These are phyloP conservation scores for Oryza glaberrima DNA, from an alignment of 176 grass and related monocot species.

Conservation along the genomic window DNA sequence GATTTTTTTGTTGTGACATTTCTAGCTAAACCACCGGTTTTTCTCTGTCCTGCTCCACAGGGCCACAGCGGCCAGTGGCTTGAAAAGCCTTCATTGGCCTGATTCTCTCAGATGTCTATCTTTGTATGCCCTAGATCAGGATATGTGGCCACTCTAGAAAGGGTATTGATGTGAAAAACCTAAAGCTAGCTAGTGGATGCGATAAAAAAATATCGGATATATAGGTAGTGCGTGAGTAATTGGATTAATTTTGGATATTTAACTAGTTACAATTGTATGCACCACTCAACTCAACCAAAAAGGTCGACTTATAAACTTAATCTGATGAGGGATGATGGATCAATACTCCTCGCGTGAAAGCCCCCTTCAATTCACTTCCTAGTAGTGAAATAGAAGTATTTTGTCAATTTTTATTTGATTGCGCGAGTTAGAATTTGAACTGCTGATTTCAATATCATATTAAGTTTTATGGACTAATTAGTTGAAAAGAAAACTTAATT, in stretches of 20 bases:
- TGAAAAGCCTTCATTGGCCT: neutral
- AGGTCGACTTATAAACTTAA: too few relatives aligned
- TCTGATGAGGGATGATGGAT: too few relatives aligned
- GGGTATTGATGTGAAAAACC: neutral
- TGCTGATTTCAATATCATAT: too few relatives aligned
- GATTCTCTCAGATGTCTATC: neutral
- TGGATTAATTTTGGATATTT: neutral
- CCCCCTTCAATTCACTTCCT: too few relatives aligned
- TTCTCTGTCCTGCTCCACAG: neutral
- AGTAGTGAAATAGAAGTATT: too few relatives aligned
- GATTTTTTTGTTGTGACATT: neutral
- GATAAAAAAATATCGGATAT: neutral
- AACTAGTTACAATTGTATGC: neutral
- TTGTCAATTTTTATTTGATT: too few relatives aligned
- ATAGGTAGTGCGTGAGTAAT: neutral
- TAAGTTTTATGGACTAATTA: too few relatives aligned
- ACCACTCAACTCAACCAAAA: too few relatives aligned
- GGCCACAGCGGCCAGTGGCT: neutral
- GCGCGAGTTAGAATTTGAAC: too few relatives aligned
- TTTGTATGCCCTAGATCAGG: neutral
- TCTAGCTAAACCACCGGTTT: neutral
- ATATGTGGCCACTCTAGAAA: neutral
- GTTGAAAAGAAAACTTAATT: neutral
- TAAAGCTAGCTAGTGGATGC: neutral
- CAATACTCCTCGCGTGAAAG: too few relatives aligned